Conservation (phyloP, 2,329 filamentous ascomycete species). For the Arachnomyces sp. region DNA sequence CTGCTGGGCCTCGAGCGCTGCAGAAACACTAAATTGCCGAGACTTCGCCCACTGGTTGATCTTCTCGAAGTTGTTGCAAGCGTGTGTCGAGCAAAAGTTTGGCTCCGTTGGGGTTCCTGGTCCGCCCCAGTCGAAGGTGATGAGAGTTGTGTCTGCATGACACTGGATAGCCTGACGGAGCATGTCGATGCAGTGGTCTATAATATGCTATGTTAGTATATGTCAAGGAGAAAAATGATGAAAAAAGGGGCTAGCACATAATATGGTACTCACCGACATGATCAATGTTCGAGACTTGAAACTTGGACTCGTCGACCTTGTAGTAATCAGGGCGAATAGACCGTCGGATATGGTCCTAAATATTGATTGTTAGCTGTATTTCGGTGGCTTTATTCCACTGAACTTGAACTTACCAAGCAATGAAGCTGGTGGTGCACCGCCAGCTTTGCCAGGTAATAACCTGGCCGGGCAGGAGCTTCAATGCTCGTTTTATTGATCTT, state of each 20-base stretch:
- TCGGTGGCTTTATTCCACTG: too few species aligned
- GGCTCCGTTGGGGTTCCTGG: slow-evolving; percentile 3
- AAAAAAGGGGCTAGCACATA: neutral
- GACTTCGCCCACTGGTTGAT: slow-evolving; percentile 10
- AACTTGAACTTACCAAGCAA: slow-evolving; percentile 14
- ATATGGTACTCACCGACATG: slow-evolving; percentile 9
- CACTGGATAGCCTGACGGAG: slow-evolving; percentile 12
- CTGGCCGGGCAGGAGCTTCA: slow-evolving; percentile 9
- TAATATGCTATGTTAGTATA: too few species aligned
- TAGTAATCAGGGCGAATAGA: slow-evolving; percentile 12
- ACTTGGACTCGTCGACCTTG: slow-evolving; percentile 5
- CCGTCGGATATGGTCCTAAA: slow-evolving; percentile 10
- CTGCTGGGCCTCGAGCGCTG: slow-evolving; percentile 3
- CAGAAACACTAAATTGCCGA: slow-evolving; percentile 9
- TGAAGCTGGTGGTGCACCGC: slow-evolving; percentile 18
- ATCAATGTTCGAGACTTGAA: slow-evolving; percentile 7
- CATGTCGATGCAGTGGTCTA: slow-evolving; percentile 15
- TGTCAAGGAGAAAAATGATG: neutral
- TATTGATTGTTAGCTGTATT: neutral
- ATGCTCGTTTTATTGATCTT: slow-evolving; percentile 11
- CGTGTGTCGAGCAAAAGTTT: slow-evolving; percentile 10
- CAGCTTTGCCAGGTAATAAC: slow-evolving; percentile 10
- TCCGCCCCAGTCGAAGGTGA: slow-evolving; percentile 8
- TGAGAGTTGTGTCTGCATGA: slow-evolving; percentile 11
- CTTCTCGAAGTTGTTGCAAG: slow-evolving; percentile 9